phyloP scores from a whole-genome alignment of 495 filamentous ascomycete genomes.

The Chlorociboria aeruginascens region DNA sequence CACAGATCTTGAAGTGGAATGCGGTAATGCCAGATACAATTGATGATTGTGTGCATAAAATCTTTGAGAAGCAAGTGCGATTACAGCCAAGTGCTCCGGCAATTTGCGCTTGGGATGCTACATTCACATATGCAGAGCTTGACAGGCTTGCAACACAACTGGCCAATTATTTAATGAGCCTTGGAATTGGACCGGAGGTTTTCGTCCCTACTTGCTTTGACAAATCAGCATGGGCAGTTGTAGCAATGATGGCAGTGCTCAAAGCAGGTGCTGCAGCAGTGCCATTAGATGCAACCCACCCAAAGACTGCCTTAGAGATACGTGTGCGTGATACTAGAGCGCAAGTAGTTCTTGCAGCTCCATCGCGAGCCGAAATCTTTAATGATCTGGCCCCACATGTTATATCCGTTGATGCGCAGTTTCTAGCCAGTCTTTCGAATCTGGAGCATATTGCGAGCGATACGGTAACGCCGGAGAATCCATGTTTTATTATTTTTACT shows the following conservation, averaged over 20 bases:
- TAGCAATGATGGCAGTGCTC: constrained; percentile 28
- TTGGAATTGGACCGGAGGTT: constrained; percentile 1
- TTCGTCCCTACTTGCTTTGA: constrained; percentile 23
- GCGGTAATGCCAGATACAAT: too few relatives aligned
- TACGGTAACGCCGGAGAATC: too few relatives aligned
- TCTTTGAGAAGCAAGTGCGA: constrained; percentile 13
- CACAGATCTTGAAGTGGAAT: too few relatives aligned
- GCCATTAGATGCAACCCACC: constrained; percentile 36
- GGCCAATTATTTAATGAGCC: neutral
- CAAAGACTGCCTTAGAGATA: neutral
- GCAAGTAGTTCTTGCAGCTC: too few relatives aligned
- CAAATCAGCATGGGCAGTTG: constrained; percentile 30
- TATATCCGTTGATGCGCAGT: too few relatives aligned
- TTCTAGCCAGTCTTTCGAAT: too few relatives aligned
- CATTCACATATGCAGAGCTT: constrained; percentile 19
- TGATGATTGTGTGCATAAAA: neutral
- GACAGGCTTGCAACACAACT: neutral
- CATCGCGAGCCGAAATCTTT: too few relatives aligned
- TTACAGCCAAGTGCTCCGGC: neutral
- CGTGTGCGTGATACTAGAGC: too few relatives aligned
- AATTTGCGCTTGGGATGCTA: constrained; percentile 22
- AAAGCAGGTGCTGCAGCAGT: constrained; percentile 32
- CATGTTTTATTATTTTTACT: constrained; percentile 31
- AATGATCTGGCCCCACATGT: too few relatives aligned
- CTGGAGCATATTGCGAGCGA: too few relatives aligned